Base-by-base conservation (phyloP, 2,329 filamentous ascomycete genomes). In the Trichoderma pleuroti region DNA sequence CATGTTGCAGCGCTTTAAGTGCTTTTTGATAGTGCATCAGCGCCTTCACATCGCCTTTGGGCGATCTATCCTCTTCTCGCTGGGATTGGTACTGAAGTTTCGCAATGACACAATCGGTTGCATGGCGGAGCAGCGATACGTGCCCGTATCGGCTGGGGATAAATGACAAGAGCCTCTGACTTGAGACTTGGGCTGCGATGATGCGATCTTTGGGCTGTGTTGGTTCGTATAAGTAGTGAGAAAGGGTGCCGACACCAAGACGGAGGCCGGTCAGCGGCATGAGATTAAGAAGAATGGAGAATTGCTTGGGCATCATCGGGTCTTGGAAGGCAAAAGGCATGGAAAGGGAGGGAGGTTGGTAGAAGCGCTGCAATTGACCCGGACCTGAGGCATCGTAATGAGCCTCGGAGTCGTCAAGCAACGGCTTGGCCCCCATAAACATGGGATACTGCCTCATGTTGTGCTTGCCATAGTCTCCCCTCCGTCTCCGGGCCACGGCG, bases 381-480 rank as follows among this genome's bases (percentile, higher is more conserved):
- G n/a, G 11, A 21, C 26, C 14, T 10, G 46, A 24, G 11, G 5
- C 46, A 52, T 24, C 46, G 11, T 26, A 2, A 4, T 4, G 18
- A 59, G 5, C 9, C 26, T 59, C 26, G 21, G 14, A 10, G 16
- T 30, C 36, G 10, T 49, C 36, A 1, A 11, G 12, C 39, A 61
- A 39, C 10, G 16, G 8, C n/a, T 24, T 24, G 30, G 59, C 34
- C 24, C 32, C 32, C 5, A 68, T 2, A 16, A 68, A 68, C 12
- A 68, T 18, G 1, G 65, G 65, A 49, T 68, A 68, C 65, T 68
- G 65, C 28, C 65, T 46, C 52, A 68, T 59, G 54, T 68, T 68
- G 57, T 68, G 65, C 26, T 68, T 68, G 32, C 65, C 65, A 30
- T 68, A 68, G 14, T 60, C 65, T 24, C 65, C 65, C 11, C 54